Evolutionary conservation across 805 yeast species (phyloP), one percentile per base, ranked within the genome.

Genomic region (Candida cerambycidarum): DNA sequence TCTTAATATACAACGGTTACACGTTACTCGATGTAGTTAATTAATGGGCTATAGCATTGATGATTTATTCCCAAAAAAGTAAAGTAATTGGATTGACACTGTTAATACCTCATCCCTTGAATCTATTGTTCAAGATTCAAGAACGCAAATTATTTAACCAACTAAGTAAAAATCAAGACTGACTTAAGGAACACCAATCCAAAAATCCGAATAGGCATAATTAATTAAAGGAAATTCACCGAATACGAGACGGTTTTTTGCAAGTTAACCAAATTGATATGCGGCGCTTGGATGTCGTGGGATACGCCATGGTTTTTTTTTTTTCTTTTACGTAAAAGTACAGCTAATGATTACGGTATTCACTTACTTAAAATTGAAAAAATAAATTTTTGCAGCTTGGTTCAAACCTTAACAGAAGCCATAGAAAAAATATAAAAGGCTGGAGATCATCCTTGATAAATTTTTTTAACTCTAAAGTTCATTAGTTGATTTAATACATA

Each of bases 251-350:
- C n/a, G 17, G 7, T 8, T 13, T 34, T 34, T 34, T 34, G 23
- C 38, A 34, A 25, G 38, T 34, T 34, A 13, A 7, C 29, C 29
- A 3, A 13, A 4, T 4, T 23, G 14, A 23, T 7, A 7, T 34
- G 38, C 38, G 38, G 38, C 38, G 10, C 29, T 23, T 34, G 38
- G 14, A 23, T 34, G 38, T 34, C 38, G 38, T 15, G 3, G 23
- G 27, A 34, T 15, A 34, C 38, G 38, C 38, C 38, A 33, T 33
- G 3, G 29, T 12, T 5, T 11, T 25, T 25, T 4, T 25, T 11
- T 7, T 7, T 33, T 33, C 19, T 16, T 19, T 6, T 17, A n/a
- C n/a, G n/a, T n/a, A n/a, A n/a, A n/a, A n/a, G n/a, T 33, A 19
- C 18, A 33, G 23, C 27, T 8, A 23, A 34, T 19, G 4, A 5